Base-by-base conservation (phyloP, 1,139 yeast genomes). In the Debaryomycetaceae sp. region DNA sequence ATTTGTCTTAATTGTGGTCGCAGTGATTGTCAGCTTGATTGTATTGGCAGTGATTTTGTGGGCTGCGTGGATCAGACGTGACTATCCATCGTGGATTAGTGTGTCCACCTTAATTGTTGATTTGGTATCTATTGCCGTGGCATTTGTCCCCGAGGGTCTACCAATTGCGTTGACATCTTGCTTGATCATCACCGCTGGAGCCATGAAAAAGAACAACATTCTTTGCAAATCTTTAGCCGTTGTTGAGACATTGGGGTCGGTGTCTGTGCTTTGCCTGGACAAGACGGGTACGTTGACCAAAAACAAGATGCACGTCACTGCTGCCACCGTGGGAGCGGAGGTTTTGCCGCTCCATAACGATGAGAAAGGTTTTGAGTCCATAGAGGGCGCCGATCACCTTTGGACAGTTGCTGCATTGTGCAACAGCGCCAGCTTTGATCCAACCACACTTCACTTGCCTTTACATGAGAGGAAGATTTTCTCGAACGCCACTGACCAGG, bases 401-500 rank as follows among this genome's bases (percentile, higher is more conserved):
- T 35, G 51, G 29, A 34, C 59, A 3, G 41, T 61, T 16, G 51
- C 67, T 15, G 43, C 52, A 9, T 43, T 71, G 16, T 71, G 77
- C 42, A 71, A 67, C 35, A 70, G 63, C 30, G 61, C 70, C 4
- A 34, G 49, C 6, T 51, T 56, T 38, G 52, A 51, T 20, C 46
- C 30, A 2, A 33, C 19, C 15, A 26, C 42, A 7, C 10, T 19
- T 3, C 23, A 25, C 13, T 17, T 24, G 6, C 34, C 33, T 9
- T 34, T 50, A 6, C 46, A 40, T 8, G 54, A 55, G 29, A 49
- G 58, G 18, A 44, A 46, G 4, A 46, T 62, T 23, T 56, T 51
- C 25, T 74, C 75, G 12, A 69, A 71, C 48, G 75, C 75, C 4
- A 71, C 77, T 2, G 77, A 71, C 40, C 58, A 58, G 30, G 73